phyloP scores from a whole-genome alignment of 1,139 yeast genomes.

The Blastobotrys niveus region DNA sequence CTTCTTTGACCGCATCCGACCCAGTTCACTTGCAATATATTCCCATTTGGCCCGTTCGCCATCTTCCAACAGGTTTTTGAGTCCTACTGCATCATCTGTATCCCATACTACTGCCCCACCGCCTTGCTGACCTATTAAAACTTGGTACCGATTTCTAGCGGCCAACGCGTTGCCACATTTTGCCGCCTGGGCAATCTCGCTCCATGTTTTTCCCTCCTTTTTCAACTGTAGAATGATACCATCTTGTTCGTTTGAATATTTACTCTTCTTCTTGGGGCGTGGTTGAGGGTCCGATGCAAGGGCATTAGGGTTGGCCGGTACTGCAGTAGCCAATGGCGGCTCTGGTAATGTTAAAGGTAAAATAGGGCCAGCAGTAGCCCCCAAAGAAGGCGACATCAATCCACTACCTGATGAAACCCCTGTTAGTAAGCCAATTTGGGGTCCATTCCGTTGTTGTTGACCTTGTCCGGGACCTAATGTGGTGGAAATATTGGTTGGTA shows the following conservation, averaged over 20 bases:
- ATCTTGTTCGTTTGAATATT: conserved; percentile 66
- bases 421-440: conserved; percentile 18
- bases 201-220: conserved; percentile 63
- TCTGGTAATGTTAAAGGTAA: conserved; percentile 30
- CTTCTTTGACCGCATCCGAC: conserved; percentile 52
- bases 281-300: conserved; percentile 40
- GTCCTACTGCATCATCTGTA: conserved; percentile 47
- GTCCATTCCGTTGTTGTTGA: conserved; percentile 15
- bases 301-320: conserved; percentile 35
- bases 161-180: conserved; percentile 65
- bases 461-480: conserved; percentile 5
- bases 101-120: conserved; percentile 67
- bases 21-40: conserved; percentile 55
- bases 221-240: conserved; percentile 57
- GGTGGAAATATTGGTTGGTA: conserved; percentile 24
- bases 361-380: conserved; percentile 19
- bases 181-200: conserved; percentile 63
- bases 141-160: conserved; percentile 74
- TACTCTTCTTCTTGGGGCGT: conserved; percentile 55
- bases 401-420: conserved; percentile 17
- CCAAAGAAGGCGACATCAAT: conserved; percentile 13
- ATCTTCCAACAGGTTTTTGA: conserved; percentile 53
- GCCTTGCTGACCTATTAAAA: conserved; percentile 77
- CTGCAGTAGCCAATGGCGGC: conserved; percentile 34
- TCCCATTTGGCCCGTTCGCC: conserved; percentile 72